Base-by-base conservation (phyloP, 352 stramenopile genomes). In the Aphanomyces invadans region DNA sequence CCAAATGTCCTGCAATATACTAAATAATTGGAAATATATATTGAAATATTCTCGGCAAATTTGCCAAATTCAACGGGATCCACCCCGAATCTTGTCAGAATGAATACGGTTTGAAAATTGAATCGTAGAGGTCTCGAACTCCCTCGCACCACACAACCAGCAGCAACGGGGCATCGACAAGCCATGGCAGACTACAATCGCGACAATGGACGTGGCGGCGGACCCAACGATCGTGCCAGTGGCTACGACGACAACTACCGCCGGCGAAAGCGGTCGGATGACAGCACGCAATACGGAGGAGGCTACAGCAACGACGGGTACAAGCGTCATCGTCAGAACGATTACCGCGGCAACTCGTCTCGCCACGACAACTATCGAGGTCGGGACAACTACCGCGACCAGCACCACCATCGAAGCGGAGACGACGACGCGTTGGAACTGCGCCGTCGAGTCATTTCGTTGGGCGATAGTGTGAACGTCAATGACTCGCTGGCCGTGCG, bases 271-370 rank as follows among this genome's bases (percentile, higher is more conserved):
- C 83, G 83, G 45, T 87, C 83, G 46, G 77, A 81, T 65, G 75
- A 89, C 55, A 79, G 84, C 39, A 71, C 31, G 17, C 38, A 73
- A 49, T 61, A 68, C 44, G 56, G 55, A 46, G 62, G 59, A 26
- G 71, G 73, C 49, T 17, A 7, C 19, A 26, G 29, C 17, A 70
- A 78, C 26, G 61, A 71, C 62, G 74, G 73, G 55, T 79, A 83
- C 75, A 89, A 90, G 70, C 78, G 83, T 65, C 79, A 76, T 38
- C 76, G 79, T 12, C 70, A 81, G 48, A 79, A 90, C 62, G 72
- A 78, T 31, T 71, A 74, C 56, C 21, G 32, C 32, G 67, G 49
- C 53, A 65, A 76, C 74, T 71, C 73, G 65, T 70, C 69, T 2
- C 52, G 57, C 29, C 62, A 63, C 32, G 53, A 71, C 61, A 71